A percentile compares a stretch with the other conserved stretches of the same genome.
Evolutionary conservation across 345 rosid species (phyloP).

Genomic region (Linum tenue): DNA sequence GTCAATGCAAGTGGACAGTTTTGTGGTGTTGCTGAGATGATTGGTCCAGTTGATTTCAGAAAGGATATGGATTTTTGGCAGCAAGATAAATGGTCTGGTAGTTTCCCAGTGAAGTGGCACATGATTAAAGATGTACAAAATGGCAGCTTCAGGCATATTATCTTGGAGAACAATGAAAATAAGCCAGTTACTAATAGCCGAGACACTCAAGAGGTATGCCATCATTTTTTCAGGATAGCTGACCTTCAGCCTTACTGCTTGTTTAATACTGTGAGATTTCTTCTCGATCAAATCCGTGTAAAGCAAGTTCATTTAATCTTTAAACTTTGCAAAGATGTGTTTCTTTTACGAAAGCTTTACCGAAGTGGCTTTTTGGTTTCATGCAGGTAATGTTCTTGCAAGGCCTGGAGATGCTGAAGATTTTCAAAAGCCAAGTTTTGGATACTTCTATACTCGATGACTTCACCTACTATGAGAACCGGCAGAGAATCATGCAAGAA

Average conservation of each 20-base stretch:
- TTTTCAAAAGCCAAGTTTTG: slow-evolving; percentile 48
- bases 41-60: slow-evolving; percentile 68
- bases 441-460: slow-evolving; percentile 77
- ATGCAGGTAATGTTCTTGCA: slow-evolving; percentile 65
- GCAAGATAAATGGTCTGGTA: slow-evolving; percentile 98
- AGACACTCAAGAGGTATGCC: slow-evolving; percentile 92
- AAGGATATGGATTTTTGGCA: slow-evolving; percentile 97
- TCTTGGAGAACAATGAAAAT: slow-evolving; percentile 82
- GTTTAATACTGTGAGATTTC: neutral
- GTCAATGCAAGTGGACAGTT: slow-evolving; percentile 97
- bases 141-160: slow-evolving; percentile 66
- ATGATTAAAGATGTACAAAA: slow-evolving; percentile 79
- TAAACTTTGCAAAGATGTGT: neutral
- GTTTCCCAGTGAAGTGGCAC: slow-evolving; percentile 94
- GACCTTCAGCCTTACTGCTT: neutral
- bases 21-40: slow-evolving; percentile 96
- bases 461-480: slow-evolving; percentile 71
- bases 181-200: slow-evolving; percentile 97
- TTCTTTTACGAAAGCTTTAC: neutral
- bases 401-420: slow-evolving; percentile 72
- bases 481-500: slow-evolving; percentile 71
- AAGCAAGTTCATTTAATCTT: neutral
- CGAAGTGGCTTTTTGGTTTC: neutral
- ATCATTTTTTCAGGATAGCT: neutral
- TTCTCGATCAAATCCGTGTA: too few species aligned